phyloP scores from a whole-genome alignment of 768 basidiomycete genomes.

The Russula compacta region DNA sequence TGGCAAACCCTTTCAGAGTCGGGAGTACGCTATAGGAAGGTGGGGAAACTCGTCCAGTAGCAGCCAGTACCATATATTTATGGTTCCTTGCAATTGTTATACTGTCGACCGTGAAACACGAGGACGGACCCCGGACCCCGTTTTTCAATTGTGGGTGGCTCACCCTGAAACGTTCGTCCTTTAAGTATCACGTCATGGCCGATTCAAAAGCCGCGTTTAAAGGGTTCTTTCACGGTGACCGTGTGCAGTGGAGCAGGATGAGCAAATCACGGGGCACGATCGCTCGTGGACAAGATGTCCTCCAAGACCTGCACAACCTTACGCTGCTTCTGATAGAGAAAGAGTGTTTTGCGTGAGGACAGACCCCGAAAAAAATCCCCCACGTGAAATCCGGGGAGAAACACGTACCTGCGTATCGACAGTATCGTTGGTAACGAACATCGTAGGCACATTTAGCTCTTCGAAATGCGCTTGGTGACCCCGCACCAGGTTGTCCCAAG shows the following conservation, averaged over 20 bases:
- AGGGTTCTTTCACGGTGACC: neutral
- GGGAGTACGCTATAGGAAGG: neutral
- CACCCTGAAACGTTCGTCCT: slow-evolving; percentile 5
- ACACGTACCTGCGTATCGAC: slow-evolving; percentile 48
- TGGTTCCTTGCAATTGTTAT: neutral
- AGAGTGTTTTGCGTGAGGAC: neutral
- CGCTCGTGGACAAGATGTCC: slow-evolving; percentile 33
- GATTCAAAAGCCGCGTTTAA: neutral
- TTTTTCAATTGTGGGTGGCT: neutral
- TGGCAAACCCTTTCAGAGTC: neutral
- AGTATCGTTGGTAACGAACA: slow-evolving; percentile 47
- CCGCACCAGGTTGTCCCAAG: slow-evolving; percentile 68
- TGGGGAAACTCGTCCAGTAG: neutral
- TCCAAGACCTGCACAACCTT: slow-evolving; percentile 61
- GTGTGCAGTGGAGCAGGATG: neutral
- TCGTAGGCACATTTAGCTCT: slow-evolving; percentile 54
- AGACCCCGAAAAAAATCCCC: neutral
- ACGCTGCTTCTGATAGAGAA: slow-evolving; percentile 49
- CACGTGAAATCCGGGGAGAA: neutral
- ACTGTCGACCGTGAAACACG: neutral
- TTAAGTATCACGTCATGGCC: neutral
- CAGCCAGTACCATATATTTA: neutral
- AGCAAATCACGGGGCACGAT: slow-evolving; percentile 6
- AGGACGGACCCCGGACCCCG: neutral
- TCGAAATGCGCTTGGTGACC: slow-evolving; percentile 63